Evolutionary conservation across 148 eudicot species (phyloP).

Genomic region (Fagopyrum homotropicum): DNA sequence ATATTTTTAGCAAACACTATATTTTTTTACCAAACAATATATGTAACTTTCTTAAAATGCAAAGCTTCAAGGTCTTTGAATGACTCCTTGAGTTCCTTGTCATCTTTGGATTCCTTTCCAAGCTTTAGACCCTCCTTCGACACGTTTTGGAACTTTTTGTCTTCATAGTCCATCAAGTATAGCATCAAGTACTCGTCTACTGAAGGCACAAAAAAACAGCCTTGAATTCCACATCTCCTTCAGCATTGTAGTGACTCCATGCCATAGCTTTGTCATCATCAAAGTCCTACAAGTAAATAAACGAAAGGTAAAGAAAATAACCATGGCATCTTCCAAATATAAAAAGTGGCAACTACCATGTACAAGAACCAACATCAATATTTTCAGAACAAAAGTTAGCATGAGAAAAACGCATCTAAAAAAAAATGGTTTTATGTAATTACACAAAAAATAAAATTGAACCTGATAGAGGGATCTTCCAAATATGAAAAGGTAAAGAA

Average conservation of each 20-base stretch:
- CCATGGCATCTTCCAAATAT: not conserved
- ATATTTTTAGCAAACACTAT: too few species aligned
- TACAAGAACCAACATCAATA: not conserved
- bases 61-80: constrained; percentile 94
- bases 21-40: too few species aligned
- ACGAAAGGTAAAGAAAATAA: not conserved
- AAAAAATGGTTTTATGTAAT: too few species aligned
- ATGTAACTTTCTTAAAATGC: too few species aligned
- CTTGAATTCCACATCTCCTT: constrained; percentile 99
- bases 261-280: constrained; percentile 83
- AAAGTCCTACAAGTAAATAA: constrained; percentile 46
- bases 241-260: constrained; percentile 97
- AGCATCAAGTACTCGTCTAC: constrained; percentile 99
- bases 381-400: not conserved
- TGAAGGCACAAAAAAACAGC: constrained; percentile 93
- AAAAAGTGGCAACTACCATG: not conserved
- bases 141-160: constrained; percentile 94
- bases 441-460: too few species aligned
- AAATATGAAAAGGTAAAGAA: too few species aligned
- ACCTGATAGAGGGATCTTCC: too few species aligned
- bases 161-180: constrained; percentile 97
- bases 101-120: constrained; percentile 66
- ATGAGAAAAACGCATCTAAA: not conserved
- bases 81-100: constrained; percentile 82
- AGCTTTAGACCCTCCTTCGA: constrained; percentile 93